A percentile compares a stretch with the other conserved stretches of the same genome.
Conservation (phyloP, 345 rosid species). For the Triadica sebifera region DNA sequence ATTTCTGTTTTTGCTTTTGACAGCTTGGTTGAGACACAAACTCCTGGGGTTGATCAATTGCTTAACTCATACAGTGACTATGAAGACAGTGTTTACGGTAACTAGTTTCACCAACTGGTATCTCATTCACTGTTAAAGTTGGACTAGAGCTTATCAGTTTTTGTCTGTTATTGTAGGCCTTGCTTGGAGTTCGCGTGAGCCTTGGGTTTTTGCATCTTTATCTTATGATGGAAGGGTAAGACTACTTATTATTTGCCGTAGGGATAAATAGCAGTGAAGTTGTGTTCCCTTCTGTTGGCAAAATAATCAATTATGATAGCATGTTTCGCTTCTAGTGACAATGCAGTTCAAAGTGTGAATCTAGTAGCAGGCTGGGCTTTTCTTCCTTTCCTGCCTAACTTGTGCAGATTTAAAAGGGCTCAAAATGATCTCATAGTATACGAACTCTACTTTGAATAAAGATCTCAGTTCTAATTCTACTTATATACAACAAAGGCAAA, state of each 20-base stretch:
- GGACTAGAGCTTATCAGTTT: conserved; percentile 18
- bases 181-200: conserved; percentile 89
- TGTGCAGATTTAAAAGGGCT: no score
- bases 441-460: not conserved
- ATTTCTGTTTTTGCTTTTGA: not conserved
- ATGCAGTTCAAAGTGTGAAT: no score
- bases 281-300: not conserved
- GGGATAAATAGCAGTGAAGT: not conserved
- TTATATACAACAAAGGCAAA: no score
- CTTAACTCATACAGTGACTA: conserved; percentile 73
- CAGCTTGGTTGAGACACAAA: conserved; percentile 22
- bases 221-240: conserved; percentile 96
- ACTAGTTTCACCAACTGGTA: conserved; percentile 14
- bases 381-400: not conserved
- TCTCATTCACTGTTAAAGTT: not conserved
- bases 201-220: conserved; percentile 82
- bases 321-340: not conserved
- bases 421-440: no score
- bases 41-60: conserved; percentile 18
- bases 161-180: conserved; percentile 50
- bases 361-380: not conserved
- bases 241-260: not conserved
- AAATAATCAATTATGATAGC: not conserved
- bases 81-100: conserved; percentile 91
- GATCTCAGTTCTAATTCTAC: not conserved